Evolutionary conservation across 192 early-diverging fungal genomes (phyloP).

Genomic region (Coemansia sp.): DNA sequence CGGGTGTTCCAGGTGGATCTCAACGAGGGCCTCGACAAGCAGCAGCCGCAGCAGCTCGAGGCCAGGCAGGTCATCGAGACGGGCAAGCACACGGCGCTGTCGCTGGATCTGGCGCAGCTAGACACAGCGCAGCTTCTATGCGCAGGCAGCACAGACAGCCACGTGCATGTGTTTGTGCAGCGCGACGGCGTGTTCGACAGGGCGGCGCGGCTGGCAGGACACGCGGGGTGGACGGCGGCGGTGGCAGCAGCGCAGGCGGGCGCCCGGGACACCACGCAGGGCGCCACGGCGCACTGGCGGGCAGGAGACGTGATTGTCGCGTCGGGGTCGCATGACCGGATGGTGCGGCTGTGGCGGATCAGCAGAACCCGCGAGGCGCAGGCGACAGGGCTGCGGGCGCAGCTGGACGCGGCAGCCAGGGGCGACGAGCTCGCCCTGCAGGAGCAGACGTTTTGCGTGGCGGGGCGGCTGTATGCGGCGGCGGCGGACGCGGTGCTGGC

Average conservation of each 20-base stretch:
- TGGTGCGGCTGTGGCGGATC: slow-evolving; percentile 82
- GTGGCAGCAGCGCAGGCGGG: slow-evolving; percentile 70
- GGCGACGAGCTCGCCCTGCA: background rate
- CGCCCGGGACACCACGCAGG: slow-evolving; percentile 1
- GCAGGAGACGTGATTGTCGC: slow-evolving; percentile 83
- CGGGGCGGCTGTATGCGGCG: slow-evolving; percentile 39
- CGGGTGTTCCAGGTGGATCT: slow-evolving; percentile 23
- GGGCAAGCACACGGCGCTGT: slow-evolving; percentile 65
- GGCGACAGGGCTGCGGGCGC: slow-evolving; percentile 4
- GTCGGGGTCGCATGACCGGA: slow-evolving; percentile 86
- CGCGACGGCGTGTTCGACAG: slow-evolving; percentile 59
- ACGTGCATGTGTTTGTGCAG: slow-evolving; percentile 66
- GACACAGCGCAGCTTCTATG: slow-evolving; percentile 63
- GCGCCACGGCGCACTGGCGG: slow-evolving; percentile 53
- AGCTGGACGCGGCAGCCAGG: background rate
- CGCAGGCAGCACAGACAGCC: slow-evolving; percentile 79
- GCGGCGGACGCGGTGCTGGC: slow-evolving; percentile 89
- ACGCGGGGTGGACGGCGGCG: slow-evolving; percentile 90
- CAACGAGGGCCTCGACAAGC: no score
- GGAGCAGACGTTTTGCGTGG: slow-evolving; percentile 62
- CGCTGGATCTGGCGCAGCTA: slow-evolving; percentile 57
- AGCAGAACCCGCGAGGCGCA: background rate
- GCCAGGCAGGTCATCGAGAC: slow-evolving; percentile 69
- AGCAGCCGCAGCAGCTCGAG: slow-evolving; percentile 14
- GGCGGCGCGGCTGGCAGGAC: slow-evolving; percentile 71